Conservation (phyloP, 352 stramenopile genomes). For the Phytophthora boehmeriae region DNA sequence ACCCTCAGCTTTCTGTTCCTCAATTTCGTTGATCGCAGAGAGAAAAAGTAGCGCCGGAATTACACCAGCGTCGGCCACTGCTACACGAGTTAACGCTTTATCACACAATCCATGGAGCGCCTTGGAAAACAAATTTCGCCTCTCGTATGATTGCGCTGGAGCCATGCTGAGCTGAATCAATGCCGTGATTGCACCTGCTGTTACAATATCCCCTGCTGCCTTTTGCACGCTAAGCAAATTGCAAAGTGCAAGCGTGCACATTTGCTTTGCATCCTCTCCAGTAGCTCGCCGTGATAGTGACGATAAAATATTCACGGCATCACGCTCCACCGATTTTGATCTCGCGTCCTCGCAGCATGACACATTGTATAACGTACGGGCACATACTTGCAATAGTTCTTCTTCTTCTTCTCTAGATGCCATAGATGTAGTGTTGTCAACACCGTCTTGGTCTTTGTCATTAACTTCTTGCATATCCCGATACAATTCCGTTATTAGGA, state of each 20-base stretch:
- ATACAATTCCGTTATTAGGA: constrained; percentile 65
- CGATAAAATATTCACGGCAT: constrained; percentile 63
- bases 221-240: constrained; percentile 82
- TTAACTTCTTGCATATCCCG: constrained; percentile 25
- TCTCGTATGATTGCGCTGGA: constrained; percentile 48
- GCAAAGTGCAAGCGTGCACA: constrained; percentile 80
- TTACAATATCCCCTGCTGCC: constrained; percentile 70
- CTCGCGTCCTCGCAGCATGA: constrained; percentile 72
- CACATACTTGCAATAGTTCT: constrained; percentile 49
- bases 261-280: constrained; percentile 61
- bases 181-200: constrained; percentile 64
- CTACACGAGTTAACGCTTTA: constrained; percentile 45
- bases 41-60: constrained; percentile 66
- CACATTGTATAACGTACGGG: constrained; percentile 71
- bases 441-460: background rate
- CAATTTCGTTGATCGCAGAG: constrained; percentile 27
- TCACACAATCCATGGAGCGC: constrained; percentile 74
- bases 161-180: constrained; percentile 70
- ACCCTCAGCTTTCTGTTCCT: background rate
- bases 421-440: background rate
- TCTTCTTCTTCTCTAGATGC: constrained; percentile 32
- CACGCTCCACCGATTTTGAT: constrained; percentile 70
- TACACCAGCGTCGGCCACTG: constrained; percentile 57
- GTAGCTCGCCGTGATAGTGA: constrained; percentile 42
- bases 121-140: constrained; percentile 64